These are phyloP conservation scores for Thelonectria blattea DNA, from an alignment of 2,329 filamentous ascomycete species.

Conservation along the genomic window DNA sequence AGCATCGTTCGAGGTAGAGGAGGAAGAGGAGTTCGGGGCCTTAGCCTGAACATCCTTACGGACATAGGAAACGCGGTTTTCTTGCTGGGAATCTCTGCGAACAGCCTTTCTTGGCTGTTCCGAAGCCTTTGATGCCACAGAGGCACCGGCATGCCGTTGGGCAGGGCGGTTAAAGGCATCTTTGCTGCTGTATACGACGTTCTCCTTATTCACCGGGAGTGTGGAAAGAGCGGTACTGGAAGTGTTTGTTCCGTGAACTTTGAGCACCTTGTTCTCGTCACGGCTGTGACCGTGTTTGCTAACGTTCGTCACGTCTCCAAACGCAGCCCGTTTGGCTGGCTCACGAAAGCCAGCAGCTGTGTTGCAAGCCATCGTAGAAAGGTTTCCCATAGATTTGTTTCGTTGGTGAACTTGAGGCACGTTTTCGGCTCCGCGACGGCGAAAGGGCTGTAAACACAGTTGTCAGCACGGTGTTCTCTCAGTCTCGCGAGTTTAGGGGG, in stretches of 20 bases:
- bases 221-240: constrained; percentile 36
- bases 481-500: constrained; percentile 9
- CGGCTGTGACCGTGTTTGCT: constrained; percentile 44
- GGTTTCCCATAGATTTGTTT: constrained; percentile 77
- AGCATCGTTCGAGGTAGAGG: constrained; percentile 26
- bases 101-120: constrained; percentile 36
- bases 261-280: constrained; percentile 46
- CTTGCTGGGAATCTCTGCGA: constrained; percentile 26
- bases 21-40: constrained; percentile 21
- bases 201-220: constrained; percentile 52
- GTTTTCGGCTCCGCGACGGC: constrained; percentile 58
- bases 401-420: constrained; percentile 70
- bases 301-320: constrained; percentile 83
- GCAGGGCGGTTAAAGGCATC: constrained; percentile 49
- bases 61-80: constrained; percentile 22
- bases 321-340: constrained; percentile 75
- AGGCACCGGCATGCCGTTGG: constrained; percentile 34
- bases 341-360: constrained; percentile 43
- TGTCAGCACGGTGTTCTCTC: constrained; percentile 26
- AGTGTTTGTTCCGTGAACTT: constrained; percentile 36
- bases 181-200: constrained; percentile 45
- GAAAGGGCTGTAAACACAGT: constrained; percentile 44
- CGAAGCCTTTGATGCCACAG: constrained; percentile 31
- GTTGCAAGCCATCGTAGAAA: constrained; percentile 45
- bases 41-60: constrained; percentile 32